A percentile compares a stretch with the other conserved stretches of the same genome.
Conservation (phyloP, 768 basidiomycete genomes). For the Lactarius psammicola region DNA sequence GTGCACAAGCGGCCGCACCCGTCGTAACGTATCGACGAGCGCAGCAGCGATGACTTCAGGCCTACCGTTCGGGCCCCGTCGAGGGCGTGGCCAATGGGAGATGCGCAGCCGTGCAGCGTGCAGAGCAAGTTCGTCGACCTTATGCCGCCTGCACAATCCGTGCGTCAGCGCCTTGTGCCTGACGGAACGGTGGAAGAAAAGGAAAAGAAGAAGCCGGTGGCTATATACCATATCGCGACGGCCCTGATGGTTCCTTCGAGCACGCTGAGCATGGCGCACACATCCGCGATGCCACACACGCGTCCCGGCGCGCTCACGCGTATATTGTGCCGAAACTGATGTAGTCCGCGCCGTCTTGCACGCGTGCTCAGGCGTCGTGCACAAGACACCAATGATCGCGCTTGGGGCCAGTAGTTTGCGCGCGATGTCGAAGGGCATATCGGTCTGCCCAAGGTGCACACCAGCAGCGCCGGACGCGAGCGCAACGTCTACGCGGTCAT, state of each 20-base stretch:
- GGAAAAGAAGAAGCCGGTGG: constrained; percentile 1
- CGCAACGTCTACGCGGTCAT: constrained; percentile 85
- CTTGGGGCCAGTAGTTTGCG: constrained; percentile 64
- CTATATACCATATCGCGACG: constrained; percentile 88
- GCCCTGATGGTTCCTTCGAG: constrained; percentile 69
- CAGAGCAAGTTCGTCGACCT: constrained; percentile 74
- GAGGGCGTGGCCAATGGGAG: constrained; percentile 53
- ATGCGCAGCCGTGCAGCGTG: constrained; percentile 69
- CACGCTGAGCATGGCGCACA: constrained; percentile 61
- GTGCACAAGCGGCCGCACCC: constrained; percentile 70
- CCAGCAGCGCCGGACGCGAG: constrained; percentile 74
- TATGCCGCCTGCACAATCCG: constrained; percentile 68
- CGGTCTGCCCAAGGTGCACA: constrained; percentile 87
- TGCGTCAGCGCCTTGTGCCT: not conserved
- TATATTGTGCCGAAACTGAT: constrained; percentile 87
- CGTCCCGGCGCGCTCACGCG: constrained; percentile 52
- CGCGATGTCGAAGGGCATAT: constrained; percentile 70
- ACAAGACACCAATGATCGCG: constrained; percentile 78
- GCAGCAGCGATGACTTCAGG: constrained; percentile 40
- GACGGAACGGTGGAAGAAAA: too few relatives aligned
- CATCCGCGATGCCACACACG: constrained; percentile 67
- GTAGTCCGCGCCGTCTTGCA: constrained; percentile 70
- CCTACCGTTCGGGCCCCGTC: constrained; percentile 48
- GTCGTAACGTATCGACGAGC: constrained; percentile 53
- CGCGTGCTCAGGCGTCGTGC: constrained; percentile 66